Conservation (phyloP, 2,329 filamentous ascomycete genomes). For the Fusarium clavum region DNA sequence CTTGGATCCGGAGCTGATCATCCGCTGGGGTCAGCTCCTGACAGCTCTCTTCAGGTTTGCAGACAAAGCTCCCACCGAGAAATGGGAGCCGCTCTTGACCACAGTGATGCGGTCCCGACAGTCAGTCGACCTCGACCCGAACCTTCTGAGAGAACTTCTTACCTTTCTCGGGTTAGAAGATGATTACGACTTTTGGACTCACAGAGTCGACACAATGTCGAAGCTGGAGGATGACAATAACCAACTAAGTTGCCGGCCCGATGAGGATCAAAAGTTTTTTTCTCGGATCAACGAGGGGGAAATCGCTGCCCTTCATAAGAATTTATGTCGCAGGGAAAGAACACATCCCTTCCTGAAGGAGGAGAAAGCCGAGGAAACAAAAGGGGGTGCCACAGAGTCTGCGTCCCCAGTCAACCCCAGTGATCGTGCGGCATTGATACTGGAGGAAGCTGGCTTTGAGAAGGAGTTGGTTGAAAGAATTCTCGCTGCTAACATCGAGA, state of each 20-base stretch:
- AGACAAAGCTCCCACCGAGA: constrained; percentile 24
- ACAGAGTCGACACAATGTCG: not conserved
- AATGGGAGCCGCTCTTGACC: constrained; percentile 16
- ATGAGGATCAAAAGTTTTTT: not conserved
- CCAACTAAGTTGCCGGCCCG: not conserved
- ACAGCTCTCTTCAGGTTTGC: constrained; percentile 38
- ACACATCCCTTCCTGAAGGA: not conserved
- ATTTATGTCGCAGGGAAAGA: constrained; percentile 17
- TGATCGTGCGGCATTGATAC: not conserved
- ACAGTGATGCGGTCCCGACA: not conserved
- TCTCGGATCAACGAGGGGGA: not conserved
- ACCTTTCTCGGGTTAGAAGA: constrained; percentile 16
- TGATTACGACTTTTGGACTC: constrained; percentile 31
- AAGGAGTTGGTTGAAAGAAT: not conserved
- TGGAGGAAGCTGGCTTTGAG: not conserved
- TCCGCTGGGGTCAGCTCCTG: constrained; percentile 37
- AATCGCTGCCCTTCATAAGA: not conserved
- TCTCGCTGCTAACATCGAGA: not conserved
- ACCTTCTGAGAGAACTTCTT: constrained; percentile 20
- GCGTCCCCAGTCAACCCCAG: not conserved
- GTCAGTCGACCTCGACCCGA: not conserved
- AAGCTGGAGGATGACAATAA: not conserved
- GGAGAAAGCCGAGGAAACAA: not conserved
- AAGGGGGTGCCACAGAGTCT: not conserved
- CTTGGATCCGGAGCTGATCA: constrained; percentile 32